phyloP scores from a whole-genome alignment of 1,139 yeast genomes.

The Blastobotrys proliferans region DNA sequence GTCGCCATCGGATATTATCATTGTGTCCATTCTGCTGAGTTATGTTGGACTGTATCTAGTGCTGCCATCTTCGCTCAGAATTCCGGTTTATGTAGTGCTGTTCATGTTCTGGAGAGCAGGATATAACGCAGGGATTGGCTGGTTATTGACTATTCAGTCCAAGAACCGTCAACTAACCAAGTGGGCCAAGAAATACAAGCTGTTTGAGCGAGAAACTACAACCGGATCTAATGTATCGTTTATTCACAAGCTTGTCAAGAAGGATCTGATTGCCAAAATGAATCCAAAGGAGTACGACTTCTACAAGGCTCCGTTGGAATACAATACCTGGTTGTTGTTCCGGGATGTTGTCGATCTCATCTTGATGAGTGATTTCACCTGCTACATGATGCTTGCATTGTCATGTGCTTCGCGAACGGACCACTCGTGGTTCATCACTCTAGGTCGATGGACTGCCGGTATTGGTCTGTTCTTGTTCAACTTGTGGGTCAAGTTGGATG shows the following conservation, averaged over 20 bases:
- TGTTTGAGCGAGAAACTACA: conserved; percentile 41
- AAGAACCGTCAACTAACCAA: conserved; percentile 52
- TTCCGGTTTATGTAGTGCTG: conserved; percentile 46
- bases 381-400: conserved; percentile 66
- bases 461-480: conserved; percentile 58
- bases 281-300: conserved; percentile 42
- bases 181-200: conserved; percentile 46
- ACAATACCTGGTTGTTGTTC: conserved; percentile 79
- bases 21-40: conserved; percentile 48
- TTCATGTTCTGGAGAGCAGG: conserved; percentile 75
- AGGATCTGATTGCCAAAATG: conserved; percentile 59
- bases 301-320: conserved; percentile 60
- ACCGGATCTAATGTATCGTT: conserved; percentile 28
- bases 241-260: conserved; percentile 44
- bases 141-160: conserved; percentile 64
- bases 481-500: conserved; percentile 83
- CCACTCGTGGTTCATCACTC: conserved; percentile 40
- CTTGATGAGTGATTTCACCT: conserved; percentile 80
- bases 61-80: conserved; percentile 37
- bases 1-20: conserved; percentile 60
- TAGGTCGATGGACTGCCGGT: conserved; percentile 42
- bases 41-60: conserved; percentile 49
- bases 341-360: conserved; percentile 78
- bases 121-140: conserved; percentile 79
- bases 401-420: conserved; percentile 46